phyloP scores from a whole-genome alignment of 768 basidiomycete species.

The Pseudohyphozyma bogoriensis region DNA sequence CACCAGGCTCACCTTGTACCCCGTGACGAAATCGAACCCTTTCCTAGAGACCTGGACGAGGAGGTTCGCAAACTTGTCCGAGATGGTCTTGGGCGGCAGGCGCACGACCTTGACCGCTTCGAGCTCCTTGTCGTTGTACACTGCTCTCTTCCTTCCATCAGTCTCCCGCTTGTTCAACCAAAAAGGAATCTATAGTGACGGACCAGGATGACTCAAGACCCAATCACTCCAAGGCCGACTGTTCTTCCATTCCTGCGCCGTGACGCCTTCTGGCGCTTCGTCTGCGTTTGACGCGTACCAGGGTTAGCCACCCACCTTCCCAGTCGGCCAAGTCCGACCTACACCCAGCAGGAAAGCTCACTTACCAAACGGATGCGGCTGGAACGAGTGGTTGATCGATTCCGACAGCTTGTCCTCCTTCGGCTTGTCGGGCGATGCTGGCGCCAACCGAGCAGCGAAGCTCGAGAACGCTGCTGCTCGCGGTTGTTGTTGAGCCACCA shows the following conservation, averaged over 20 bases:
- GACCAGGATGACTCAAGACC: slow-evolving; percentile 79
- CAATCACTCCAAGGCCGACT: slow-evolving; percentile 40
- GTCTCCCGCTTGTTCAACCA: not conserved
- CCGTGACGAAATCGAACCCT: slow-evolving; percentile 71
- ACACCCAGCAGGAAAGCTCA: not conserved
- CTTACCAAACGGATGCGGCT: not conserved
- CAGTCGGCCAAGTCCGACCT: not conserved
- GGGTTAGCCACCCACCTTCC: no score
- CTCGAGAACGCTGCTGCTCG: no score
- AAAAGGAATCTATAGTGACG: not conserved
- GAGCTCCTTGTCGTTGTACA: slow-evolving; percentile 8
- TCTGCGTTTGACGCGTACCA: not conserved
- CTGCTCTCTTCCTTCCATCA: no score
- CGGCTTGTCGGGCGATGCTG: no score
- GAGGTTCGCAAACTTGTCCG: slow-evolving; percentile 61
- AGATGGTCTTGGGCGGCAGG: slow-evolving; percentile 51
- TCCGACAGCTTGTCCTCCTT: no score
- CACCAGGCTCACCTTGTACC: slow-evolving; percentile 59
- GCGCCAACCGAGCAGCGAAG: no score
- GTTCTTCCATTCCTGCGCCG: no score
- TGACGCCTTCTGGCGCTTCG: not conserved
- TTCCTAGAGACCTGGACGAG: slow-evolving; percentile 53
- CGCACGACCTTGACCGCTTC: slow-evolving; percentile 55
- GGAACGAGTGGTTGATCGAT: not conserved
- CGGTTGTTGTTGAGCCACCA: no score